A percentile compares a stretch with the other conserved stretches of the same genome.
Conservation (phyloP, 495 filamentous ascomycete genomes). For the Evernia prunastri region DNA sequence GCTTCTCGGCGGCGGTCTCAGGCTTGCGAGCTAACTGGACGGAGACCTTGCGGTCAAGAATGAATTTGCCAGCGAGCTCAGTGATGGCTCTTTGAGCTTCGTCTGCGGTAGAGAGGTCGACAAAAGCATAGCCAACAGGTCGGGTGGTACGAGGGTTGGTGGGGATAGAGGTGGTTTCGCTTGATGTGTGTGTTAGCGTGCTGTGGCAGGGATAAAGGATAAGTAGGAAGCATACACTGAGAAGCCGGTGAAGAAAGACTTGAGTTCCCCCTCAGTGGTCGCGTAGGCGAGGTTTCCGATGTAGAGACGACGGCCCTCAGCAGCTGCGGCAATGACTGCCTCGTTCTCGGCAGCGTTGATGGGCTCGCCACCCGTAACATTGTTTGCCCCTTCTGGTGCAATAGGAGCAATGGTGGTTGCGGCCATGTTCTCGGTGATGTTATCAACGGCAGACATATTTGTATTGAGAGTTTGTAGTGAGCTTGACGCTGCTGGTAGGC, state of each 20-base stretch:
- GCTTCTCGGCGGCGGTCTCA: slow-evolving; percentile 71
- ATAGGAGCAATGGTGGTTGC: slow-evolving; percentile 49
- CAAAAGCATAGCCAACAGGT: slow-evolving; percentile 97
- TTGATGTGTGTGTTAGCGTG: slow-evolving; percentile 36
- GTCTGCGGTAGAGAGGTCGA: slow-evolving; percentile 86
- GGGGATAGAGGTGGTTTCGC: slow-evolving; percentile 96
- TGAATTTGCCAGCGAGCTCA: slow-evolving; percentile 92
- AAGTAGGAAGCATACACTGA: slow-evolving; percentile 60
- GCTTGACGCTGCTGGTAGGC: slow-evolving; percentile 28
- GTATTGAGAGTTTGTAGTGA: slow-evolving; percentile 39
- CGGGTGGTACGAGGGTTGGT: slow-evolving; percentile 98
- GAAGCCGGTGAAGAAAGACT: slow-evolving; percentile 97
- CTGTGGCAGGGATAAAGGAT: background rate
- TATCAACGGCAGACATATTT: slow-evolving; percentile 52
- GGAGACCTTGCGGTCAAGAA: slow-evolving; percentile 95
- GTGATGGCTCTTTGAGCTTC: slow-evolving; percentile 92
- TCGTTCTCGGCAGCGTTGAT: slow-evolving; percentile 62
- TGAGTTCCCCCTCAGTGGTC: slow-evolving; percentile 99
- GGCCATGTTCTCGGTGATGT: slow-evolving; percentile 46
- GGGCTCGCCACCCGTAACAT: slow-evolving; percentile 70
- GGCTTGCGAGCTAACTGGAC: slow-evolving; percentile 98
- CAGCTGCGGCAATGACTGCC: slow-evolving; percentile 90
- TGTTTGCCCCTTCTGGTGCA: slow-evolving; percentile 51
- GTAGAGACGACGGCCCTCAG: slow-evolving; percentile 97
- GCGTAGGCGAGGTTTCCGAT: slow-evolving; percentile 99